Conservation (phyloP, 2,329 filamentous ascomycete genomes). For the Cadophora luteo-olivacea region DNA sequence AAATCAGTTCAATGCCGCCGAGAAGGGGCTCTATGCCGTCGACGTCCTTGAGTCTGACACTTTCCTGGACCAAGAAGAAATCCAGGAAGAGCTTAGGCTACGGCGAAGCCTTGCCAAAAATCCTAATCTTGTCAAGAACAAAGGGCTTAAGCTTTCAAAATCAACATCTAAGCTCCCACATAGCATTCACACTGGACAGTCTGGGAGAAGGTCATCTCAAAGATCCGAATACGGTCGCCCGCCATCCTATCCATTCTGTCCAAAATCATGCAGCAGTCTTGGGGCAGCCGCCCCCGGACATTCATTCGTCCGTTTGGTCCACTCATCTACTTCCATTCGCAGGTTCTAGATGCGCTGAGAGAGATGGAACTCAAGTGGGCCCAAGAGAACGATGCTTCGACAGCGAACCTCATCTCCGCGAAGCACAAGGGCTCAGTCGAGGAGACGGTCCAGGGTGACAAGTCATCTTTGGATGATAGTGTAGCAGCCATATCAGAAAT, state of each 20-base stretch:
- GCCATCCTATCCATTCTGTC: constrained; percentile 29
- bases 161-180: neutral
- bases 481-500: neutral
- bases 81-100: constrained; percentile 8
- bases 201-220: constrained; percentile 27
- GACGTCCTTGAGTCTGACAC: constrained; percentile 34
- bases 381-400: neutral
- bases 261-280: constrained; percentile 19
- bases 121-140: neutral
- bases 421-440: neutral
- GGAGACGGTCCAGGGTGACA: neutral
- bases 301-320: constrained; percentile 33
- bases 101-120: neutral
- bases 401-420: neutral
- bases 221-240: constrained; percentile 36
- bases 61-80: constrained; percentile 19
- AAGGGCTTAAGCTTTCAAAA: neutral
- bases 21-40: constrained; percentile 33
- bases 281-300: constrained; percentile 26
- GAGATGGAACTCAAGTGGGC: constrained; percentile 21
- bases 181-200: neutral
- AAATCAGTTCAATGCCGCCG: constrained; percentile 31
- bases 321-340: constrained; percentile 28
- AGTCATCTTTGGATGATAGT: neutral
- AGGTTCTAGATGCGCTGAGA: constrained; percentile 23